Percentiles rank a stretch among this genome's conserved stretches.
Evolutionary conservation across 164 flowering plant species (phyloP).

Genomic region (Chimonanthus praecox): DNA sequence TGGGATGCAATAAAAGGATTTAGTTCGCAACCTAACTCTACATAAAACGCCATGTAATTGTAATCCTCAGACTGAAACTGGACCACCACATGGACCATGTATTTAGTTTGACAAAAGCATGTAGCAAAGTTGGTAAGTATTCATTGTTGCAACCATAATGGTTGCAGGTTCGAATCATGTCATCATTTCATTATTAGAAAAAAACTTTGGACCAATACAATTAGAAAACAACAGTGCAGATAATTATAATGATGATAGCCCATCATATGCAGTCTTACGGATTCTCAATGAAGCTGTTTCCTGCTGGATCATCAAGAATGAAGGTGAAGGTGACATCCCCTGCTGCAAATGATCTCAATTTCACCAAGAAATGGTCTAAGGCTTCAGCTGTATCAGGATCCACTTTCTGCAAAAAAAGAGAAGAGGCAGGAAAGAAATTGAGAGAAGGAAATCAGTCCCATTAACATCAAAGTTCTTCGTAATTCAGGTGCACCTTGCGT

Average conservation of each 20-base stretch:
- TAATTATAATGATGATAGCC: background rate
- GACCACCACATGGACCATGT: too few relatives aligned
- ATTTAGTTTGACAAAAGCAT: too few relatives aligned
- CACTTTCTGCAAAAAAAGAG: constrained; percentile 48
- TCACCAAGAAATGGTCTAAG: constrained; percentile 66
- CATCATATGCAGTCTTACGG: constrained; percentile 41
- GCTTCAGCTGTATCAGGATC: constrained; percentile 88
- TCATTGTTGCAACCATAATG: too few relatives aligned
- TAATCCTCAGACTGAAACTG: too few relatives aligned
- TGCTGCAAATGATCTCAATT: constrained; percentile 71
- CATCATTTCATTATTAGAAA: background rate
- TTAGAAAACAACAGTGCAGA: background rate
- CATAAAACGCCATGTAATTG: too few relatives aligned
- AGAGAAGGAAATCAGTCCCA: constrained; percentile 2
- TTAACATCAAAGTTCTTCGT: background rate
- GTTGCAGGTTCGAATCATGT: too few relatives aligned
- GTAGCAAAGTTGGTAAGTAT: too few relatives aligned
- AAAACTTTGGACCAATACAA: background rate
- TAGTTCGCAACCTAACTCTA: too few relatives aligned
- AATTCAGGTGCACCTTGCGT: constrained; percentile 49
- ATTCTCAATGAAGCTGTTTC: constrained; percentile 96
- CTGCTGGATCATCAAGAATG: constrained; percentile 92
- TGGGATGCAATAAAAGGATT: too few relatives aligned
- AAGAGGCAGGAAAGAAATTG: background rate
- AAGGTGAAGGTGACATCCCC: constrained; percentile 68